phyloP scores from a whole-genome alignment of 2,329 filamentous ascomycete species.

The Aureobasidium sp. region DNA sequence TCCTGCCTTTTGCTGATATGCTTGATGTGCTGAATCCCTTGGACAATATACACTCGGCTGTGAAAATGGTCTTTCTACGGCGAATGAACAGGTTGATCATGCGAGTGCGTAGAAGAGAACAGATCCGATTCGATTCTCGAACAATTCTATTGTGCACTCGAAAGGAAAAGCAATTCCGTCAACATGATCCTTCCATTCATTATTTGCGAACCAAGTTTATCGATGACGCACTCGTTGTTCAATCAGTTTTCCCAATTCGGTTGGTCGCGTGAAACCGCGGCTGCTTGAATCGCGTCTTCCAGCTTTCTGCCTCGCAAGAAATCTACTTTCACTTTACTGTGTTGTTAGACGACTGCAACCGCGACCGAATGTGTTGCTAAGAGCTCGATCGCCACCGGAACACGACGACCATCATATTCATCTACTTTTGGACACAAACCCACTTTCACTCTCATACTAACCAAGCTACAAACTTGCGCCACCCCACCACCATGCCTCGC shows the following conservation, averaged over 20 bases:
- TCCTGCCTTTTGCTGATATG: neutral
- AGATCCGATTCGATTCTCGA: too few relatives aligned
- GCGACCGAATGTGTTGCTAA: neutral
- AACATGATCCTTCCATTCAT: neutral
- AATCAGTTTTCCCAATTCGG: neutral
- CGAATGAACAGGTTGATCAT: neutral
- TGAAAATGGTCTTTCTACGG: neutral
- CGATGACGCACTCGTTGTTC: neutral
- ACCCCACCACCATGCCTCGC: neutral
- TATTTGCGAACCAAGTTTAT: neutral
- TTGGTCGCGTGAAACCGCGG: neutral
- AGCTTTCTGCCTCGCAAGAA: constrained; percentile 3
- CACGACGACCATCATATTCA: neutral
- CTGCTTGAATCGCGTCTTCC: neutral
- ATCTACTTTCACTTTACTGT: neutral
- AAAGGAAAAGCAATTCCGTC: neutral
- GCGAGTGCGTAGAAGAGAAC: neutral
- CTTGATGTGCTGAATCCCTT: neutral
- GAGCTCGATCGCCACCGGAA: too few relatives aligned
- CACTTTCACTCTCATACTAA: neutral
- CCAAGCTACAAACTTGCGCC: neutral
- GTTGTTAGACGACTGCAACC: neutral
- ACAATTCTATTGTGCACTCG: too few relatives aligned
- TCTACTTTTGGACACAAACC: neutral
- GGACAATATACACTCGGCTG: neutral